A percentile compares a stretch with the other conserved stretches of the same genome.
Evolutionary conservation across 345 rosid genomes (phyloP).

Genomic region (Lepidium sativum): DNA sequence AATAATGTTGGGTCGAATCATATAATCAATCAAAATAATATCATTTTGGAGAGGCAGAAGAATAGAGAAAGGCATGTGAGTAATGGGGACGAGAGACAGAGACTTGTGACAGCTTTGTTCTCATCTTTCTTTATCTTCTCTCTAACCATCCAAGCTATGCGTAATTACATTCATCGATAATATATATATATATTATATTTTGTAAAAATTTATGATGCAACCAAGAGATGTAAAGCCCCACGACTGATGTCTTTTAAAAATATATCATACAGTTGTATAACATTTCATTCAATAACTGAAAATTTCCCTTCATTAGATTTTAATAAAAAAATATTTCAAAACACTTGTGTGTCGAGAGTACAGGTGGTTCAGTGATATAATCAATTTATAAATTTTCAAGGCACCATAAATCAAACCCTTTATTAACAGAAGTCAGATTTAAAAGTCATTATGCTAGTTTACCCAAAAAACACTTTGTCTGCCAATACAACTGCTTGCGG

Average conservation of each 20-base stretch:
- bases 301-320: not conserved
- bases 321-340: too few species aligned
- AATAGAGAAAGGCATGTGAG: conserved; percentile 30
- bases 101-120: conserved; percentile 28
- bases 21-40: not conserved
- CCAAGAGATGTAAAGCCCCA: conserved; percentile 16
- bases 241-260: not conserved
- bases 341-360: too few species aligned
- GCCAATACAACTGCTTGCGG: too few species aligned
- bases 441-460: too few species aligned
- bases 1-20: not conserved
- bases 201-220: conserved; percentile 5
- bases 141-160: not conserved
- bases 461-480: too few species aligned
- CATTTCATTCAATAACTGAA: not conserved
- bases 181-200: not conserved
- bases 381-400: too few species aligned
- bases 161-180: not conserved
- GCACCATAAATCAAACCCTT: too few species aligned
- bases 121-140: conserved; percentile 20
- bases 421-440: too few species aligned
- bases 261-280: not conserved
- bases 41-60: conserved; percentile 3
- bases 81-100: conserved; percentile 31
- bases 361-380: too few species aligned